Conservation (phyloP, 805 yeast species). For the Myxozyma melibiosi region DNA sequence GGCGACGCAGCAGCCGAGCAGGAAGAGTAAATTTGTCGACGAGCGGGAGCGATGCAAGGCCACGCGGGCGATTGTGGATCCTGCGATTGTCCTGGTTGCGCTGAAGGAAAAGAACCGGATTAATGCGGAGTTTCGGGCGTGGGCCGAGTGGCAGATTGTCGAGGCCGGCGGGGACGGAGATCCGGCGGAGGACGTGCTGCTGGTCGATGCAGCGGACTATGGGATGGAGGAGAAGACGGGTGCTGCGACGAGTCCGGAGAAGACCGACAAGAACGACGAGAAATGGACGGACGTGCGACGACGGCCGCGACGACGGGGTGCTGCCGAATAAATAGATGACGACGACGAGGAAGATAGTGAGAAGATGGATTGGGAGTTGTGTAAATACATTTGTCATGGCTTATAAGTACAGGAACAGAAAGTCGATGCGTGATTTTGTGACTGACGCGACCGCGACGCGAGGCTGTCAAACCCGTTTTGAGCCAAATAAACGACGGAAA, state of each 20-base stretch:
- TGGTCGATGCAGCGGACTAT: conserved; percentile 8
- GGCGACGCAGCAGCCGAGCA: neutral
- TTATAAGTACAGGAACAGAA: too few species aligned
- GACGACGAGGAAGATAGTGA: too few species aligned
- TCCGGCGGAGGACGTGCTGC: conserved; percentile 9
- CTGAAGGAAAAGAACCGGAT: conserved; percentile 15
- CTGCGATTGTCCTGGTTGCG: conserved; percentile 14
- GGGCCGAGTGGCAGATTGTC: conserved; percentile 30
- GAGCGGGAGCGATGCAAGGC: neutral
- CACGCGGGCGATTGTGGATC: conserved; percentile 6
- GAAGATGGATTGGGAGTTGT: too few species aligned
- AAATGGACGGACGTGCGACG: conserved; percentile 21
- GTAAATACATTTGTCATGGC: too few species aligned
- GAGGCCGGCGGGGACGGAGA: conserved; percentile 21
- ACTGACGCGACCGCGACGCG: too few species aligned
- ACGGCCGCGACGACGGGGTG: conserved; percentile 5
- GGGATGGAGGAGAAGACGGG: neutral
- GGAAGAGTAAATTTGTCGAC: neutral
- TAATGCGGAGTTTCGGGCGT: conserved; percentile 21
- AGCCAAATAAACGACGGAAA: too few species aligned
- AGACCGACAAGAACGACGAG: conserved; percentile 5
- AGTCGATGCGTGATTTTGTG: too few species aligned
- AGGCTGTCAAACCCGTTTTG: too few species aligned
- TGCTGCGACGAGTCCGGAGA: neutral
- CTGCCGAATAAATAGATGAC: neutral